Base-by-base conservation (phyloP, 805 yeast species). In the Brettanomyces sp. region DNA sequence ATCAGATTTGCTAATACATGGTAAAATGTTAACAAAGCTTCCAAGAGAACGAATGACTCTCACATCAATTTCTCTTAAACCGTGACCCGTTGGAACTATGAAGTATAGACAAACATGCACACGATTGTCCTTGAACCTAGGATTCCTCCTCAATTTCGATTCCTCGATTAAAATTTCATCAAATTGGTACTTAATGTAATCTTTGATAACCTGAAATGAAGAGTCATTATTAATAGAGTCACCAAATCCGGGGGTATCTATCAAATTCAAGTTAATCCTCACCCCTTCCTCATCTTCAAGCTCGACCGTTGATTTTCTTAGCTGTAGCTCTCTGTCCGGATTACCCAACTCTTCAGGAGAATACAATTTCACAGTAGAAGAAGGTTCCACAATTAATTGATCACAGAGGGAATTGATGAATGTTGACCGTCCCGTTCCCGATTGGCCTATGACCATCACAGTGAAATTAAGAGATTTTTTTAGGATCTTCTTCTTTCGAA, bases 401-500 rank as follows among this genome's bases (percentile, higher is more conserved):
- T 85, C 95, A 67, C 96, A 89, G 45, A 89, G 71, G 35, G 95
- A 84, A 68, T 90, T 89, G 62, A 90, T 86, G 57, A 89, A 83
- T 4, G 96, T 89, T n/a, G 95, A 84, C 62, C 96, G 77, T 14
- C 96, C 96, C 41, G 80, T 69, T 2, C 97, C 97, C 41, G 82
- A 78, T 59, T 85, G 84, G 39, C 96, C 97, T 46, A 87, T 82
- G 36, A 86, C 81, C 91, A 89, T 82, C 48, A 85, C 62, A 22
- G 95, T 83, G 70, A 89, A 87, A 58, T 85, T 86, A 68, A 86
- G 79, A 33, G 89, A 85, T 65, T 86, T 84, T 65, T 86, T 87
- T 64, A 85, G 69, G 43, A 81, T 83, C 69, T 86, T 86, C 62
- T 85, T 79, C 68, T 85, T 85, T 62, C 87, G 76, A 49, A 79